phyloP scores from a whole-genome alignment of 2,329 filamentous ascomycete species.

The Penicillium sclerotiorum region DNA sequence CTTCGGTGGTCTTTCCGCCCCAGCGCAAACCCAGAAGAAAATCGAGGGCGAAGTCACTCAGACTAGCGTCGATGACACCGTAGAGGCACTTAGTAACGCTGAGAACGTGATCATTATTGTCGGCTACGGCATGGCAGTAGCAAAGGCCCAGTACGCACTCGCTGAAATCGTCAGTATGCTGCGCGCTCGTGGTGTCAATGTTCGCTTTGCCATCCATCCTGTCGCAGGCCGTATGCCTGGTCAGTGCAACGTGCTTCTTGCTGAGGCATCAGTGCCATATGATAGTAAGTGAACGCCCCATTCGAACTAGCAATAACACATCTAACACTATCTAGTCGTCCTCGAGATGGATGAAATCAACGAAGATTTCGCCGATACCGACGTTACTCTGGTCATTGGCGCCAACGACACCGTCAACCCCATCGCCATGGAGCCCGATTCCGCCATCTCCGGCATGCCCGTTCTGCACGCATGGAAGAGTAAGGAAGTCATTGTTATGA shows the following conservation, averaged over 20 bases:
- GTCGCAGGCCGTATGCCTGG: slow-evolving; percentile 91
- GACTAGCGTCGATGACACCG: slow-evolving; percentile 78
- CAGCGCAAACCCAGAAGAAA: slow-evolving; percentile 66
- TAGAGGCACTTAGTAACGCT: slow-evolving; percentile 72
- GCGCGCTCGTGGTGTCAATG: slow-evolving; percentile 74
- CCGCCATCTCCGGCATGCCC: slow-evolving; percentile 87
- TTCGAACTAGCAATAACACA: background rate
- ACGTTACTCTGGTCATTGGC: slow-evolving; percentile 84
- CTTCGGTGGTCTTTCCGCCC: slow-evolving; percentile 76
- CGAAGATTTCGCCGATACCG: slow-evolving; percentile 83
- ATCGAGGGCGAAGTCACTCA: slow-evolving; percentile 79
- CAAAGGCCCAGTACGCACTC: slow-evolving; percentile 89
- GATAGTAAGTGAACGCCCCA: slow-evolving; percentile 57
- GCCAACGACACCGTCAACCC: slow-evolving; percentile 94
- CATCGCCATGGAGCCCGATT: slow-evolving; percentile 80
- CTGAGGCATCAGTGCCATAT: slow-evolving; percentile 85
- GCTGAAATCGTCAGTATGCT: slow-evolving; percentile 76
- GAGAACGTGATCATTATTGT: slow-evolving; percentile 89
- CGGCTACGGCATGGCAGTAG: slow-evolving; percentile 92
- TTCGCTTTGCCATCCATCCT: slow-evolving; percentile 87
- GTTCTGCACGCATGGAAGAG: slow-evolving; percentile 93
- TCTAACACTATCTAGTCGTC: slow-evolving; percentile 57
- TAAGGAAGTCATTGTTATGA: slow-evolving; percentile 92
- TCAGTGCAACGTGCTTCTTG: slow-evolving; percentile 87
- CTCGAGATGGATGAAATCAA: slow-evolving; percentile 97